Evolutionary conservation across 768 basidiomycete species (phyloP), one percentile per base, ranked within the genome.

Genomic region (Mycena venus): DNA sequence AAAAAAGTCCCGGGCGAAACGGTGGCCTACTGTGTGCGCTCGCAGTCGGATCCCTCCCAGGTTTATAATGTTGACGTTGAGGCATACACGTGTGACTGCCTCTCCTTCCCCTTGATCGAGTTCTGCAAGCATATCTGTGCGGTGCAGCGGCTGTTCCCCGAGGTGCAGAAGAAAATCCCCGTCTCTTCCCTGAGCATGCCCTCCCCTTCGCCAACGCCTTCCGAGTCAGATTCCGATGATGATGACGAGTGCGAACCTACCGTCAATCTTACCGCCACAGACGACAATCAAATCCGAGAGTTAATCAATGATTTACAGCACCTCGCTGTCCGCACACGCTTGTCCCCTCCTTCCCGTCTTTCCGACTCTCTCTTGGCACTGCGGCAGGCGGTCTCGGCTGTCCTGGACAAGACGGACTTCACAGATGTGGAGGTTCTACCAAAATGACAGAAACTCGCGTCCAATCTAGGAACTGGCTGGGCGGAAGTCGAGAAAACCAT

Each of bases 91-190:
- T n/a, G n/a, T n/a, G n/a, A 55, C 11, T 55, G 65, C 27, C 65
- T 67, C 25, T 56, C 65, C 1, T 67, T 67, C 19, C 65, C 51
- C 5, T 56, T 67, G 36, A 67, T 66, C n/a, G 64, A 66, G 21
- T 66, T 66, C 51, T 66, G 64, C 36, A 66, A 66, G 51, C 64
- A 66, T 36, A 66, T 66, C n/a, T 66, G 64, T 25, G 64, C 64
- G 8, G 38, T 67, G 36, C 65, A 67, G 36, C 51, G 65, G 27
- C 23, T 67, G 5, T 67, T 67, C 36, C 65, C 51, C 36, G 65
- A 67, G 51, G 36, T 27, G 36, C 36, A 19, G 23, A 19, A 55
- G 25, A 40, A 38, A 8, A 4, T 67, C 27, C 53, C 65, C 14
- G 38, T 55, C 4, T 36, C 65, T 9, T 40, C 36, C 0, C 36